Base-by-base conservation (phyloP, 495 filamentous ascomycete species). In the Penicillium dipodomyicola region DNA sequence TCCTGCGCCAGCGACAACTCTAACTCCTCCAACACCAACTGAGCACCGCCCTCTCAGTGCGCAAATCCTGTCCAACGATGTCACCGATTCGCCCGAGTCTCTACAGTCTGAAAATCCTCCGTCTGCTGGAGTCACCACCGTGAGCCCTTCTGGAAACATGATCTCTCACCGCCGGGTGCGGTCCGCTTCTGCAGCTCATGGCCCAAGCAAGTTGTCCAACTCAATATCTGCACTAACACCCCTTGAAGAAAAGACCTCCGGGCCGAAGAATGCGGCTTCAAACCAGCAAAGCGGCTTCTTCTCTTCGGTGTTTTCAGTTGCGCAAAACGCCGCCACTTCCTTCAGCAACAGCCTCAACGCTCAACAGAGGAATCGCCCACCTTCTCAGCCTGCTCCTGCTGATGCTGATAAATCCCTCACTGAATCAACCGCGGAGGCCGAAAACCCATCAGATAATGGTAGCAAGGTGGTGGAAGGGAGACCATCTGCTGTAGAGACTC, bases 311-410 rank as follows among this genome's bases (percentile, higher is more conserved):
- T 90, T 98, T 63, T 91, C 91, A 30, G 93, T 86, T 29, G 92
- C 93, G 15, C 94, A 97, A 66, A 97, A 89, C 73, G 93, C 95
- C 39, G 93, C 94, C n/a, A 91, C 83, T 61, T 86, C 84, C 2
- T 65, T 99, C 5, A 92, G 82, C 60, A 96, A 83, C 65, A 92
- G 81, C 46, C 89, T 97, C 27, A 91, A 90, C 58, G 82, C 70
- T 2, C 78, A 72, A 29, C 60, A 74, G 22, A 74, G 67, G 52
- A 71, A 65, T 41, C 70, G 78, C 32, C 72, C 58, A 25, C 58
- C 57, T 20, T 70, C 72, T 15, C 65, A 67, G 35, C 45, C 63
- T 9, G 56, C 53, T 10, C 39, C 67, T 8, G 52, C 40, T 14
- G 72, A 73, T 7, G 60, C 65, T 33, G 72, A 74, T 15, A 62